A percentile compares a stretch with the other conserved stretches of the same genome.
phyloP scores from a whole-genome alignment of 768 basidiomycete species.

The Paxillus rubicundulus region DNA sequence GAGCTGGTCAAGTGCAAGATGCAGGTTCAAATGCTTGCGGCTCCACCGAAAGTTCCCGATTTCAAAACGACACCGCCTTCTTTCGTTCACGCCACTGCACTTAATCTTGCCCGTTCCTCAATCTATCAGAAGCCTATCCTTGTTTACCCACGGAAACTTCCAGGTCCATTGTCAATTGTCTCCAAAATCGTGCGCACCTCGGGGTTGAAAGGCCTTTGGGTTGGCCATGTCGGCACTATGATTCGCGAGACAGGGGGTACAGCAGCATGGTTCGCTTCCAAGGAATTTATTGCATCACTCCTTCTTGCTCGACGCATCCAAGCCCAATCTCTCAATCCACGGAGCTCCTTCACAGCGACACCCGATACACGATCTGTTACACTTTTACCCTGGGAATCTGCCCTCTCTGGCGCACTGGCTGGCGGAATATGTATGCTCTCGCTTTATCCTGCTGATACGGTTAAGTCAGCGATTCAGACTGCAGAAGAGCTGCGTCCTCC shows the following conservation, averaged over 20 bases:
- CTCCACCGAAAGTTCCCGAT: constrained; percentile 12
- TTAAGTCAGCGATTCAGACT: constrained; percentile 91
- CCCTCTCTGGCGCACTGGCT: constrained; percentile 73
- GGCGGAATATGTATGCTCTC: constrained; percentile 78
- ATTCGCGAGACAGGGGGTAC: constrained; percentile 86
- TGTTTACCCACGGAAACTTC: constrained; percentile 27
- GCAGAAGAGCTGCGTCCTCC: constrained; percentile 70
- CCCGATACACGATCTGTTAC: constrained; percentile 2
- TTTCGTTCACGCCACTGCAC: constrained; percentile 10
- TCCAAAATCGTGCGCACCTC: constrained; percentile 39
- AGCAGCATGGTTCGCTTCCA: constrained; percentile 84
- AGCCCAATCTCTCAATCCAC: constrained; percentile 5
- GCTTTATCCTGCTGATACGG: constrained; percentile 86
- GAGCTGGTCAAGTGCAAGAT: constrained; percentile 94
- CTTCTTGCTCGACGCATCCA: constrained; percentile 51
- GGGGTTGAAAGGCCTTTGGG: constrained; percentile 76
- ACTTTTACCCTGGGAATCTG: constrained; percentile 66
- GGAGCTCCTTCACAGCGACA: neutral
- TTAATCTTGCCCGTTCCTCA: constrained; percentile 1
- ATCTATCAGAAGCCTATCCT: constrained; percentile 10
- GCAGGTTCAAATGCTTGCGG: constrained; percentile 81
- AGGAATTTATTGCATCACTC: constrained; percentile 67
- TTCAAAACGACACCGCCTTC: constrained; percentile 14
- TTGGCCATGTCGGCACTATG: constrained; percentile 83
- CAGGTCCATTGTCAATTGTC: constrained; percentile 54